Conservation (phyloP, 2,329 filamentous ascomycete species). For the Cercospora citrullina region DNA sequence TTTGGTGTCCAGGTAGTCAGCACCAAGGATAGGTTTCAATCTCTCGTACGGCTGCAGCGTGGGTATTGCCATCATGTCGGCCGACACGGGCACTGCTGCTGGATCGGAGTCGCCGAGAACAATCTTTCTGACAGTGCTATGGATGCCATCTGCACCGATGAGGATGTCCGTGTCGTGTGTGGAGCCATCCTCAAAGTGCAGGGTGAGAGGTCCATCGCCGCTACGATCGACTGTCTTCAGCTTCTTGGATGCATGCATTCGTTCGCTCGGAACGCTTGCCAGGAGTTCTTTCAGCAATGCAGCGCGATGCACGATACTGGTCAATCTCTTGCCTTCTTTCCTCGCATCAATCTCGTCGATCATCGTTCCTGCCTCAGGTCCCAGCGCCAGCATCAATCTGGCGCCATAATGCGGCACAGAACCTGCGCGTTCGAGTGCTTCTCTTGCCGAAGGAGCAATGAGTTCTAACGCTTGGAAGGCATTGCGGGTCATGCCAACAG, state of each 20-base stretch:
- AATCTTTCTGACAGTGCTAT: slow-evolving; percentile 14
- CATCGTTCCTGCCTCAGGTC: slow-evolving; percentile 16
- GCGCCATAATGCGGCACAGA: slow-evolving; percentile 10
- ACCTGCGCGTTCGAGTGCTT: slow-evolving; percentile 17
- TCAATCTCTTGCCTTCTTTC: slow-evolving; percentile 17
- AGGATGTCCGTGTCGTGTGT: slow-evolving; percentile 15
- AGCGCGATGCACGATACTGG: slow-evolving; percentile 22
- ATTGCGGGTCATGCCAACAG: slow-evolving; percentile 22
- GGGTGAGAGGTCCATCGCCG: slow-evolving; percentile 4
- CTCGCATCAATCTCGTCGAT: slow-evolving; percentile 17
- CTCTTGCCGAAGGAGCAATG: slow-evolving; percentile 16
- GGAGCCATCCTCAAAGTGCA: slow-evolving; percentile 14
- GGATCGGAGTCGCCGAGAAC: slow-evolving; percentile 20
- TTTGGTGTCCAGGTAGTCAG: slow-evolving; percentile 13
- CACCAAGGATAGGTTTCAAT: slow-evolving; percentile 15
- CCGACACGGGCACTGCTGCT: slow-evolving; percentile 14
- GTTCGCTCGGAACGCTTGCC: slow-evolving; percentile 9
- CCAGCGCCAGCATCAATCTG: slow-evolving; percentile 12
- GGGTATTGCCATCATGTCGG: slow-evolving; percentile 16
- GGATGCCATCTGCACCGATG: slow-evolving; percentile 23
- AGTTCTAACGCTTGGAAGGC: slow-evolving; percentile 17
- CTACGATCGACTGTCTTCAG: slow-evolving; percentile 6
- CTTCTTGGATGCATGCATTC: slow-evolving; percentile 24
- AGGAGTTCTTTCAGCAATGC: slow-evolving; percentile 20
- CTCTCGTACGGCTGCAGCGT: slow-evolving; percentile 21